Conservation (phyloP, 164 flowering plant genomes). For the Kingdonia uniflora region DNA sequence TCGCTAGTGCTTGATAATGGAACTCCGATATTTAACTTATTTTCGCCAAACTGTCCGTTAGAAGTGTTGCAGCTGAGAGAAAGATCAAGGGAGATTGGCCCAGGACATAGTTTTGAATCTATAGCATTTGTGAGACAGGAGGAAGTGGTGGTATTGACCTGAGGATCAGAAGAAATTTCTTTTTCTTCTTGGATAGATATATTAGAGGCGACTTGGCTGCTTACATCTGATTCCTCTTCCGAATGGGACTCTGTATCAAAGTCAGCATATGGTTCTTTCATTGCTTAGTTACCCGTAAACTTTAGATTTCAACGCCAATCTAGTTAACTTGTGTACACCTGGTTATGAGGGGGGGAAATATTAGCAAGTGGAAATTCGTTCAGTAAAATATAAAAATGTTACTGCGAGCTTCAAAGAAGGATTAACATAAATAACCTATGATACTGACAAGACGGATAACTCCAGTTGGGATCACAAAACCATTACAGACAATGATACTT, state of each 20-base stretch:
- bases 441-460: too few species aligned
- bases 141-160: constrained; percentile 19
- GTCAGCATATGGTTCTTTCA: constrained; percentile 26
- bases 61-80: constrained; percentile 28
- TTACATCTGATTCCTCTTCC: constrained; percentile 47
- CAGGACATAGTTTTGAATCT: constrained; percentile 15
- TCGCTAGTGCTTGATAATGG: constrained; percentile 26
- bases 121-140: constrained; percentile 19
- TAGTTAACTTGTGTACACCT: too few species aligned
- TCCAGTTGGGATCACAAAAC: too few species aligned
- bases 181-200: constrained; percentile 26
- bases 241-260: constrained; percentile 26
- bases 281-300: constrained; percentile 11
- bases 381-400: too few species aligned
- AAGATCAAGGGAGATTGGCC: constrained; percentile 43
- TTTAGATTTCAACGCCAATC: neutral
- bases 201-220: constrained; percentile 54
- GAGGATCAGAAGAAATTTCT: constrained; percentile 18
- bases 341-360: too few species aligned
- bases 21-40: constrained; percentile 12
- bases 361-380: too few species aligned
- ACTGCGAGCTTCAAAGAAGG: too few species aligned
- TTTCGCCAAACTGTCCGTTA: constrained; percentile 15
- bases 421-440: too few species aligned
- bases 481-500: too few species aligned